phyloP scores from a whole-genome alignment of 805 yeast species.

The Ogataea trehalophila region DNA sequence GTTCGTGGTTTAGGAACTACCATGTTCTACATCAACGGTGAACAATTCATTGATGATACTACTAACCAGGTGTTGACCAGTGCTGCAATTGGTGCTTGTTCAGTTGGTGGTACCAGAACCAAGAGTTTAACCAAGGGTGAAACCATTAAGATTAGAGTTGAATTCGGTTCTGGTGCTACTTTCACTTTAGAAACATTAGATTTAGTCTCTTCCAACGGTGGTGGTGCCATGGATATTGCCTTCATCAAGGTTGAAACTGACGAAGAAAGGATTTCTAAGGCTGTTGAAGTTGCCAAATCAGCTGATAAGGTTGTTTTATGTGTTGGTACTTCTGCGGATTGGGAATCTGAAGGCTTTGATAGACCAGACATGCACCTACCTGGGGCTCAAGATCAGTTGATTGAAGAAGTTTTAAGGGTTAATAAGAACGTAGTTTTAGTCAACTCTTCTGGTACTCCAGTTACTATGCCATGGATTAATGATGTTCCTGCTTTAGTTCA shows the following conservation, averaged over 20 bases:
- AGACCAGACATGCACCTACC: constrained; percentile 35
- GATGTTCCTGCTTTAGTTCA: constrained; percentile 30
- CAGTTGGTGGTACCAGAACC: constrained; percentile 42
- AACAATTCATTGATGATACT: constrained; percentile 51
- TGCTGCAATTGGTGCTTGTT: constrained; percentile 50
- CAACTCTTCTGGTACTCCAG: constrained; percentile 38
- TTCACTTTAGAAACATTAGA: constrained; percentile 3
- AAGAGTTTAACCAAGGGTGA: constrained; percentile 39
- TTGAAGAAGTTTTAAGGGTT: constrained; percentile 29
- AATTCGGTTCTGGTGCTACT: constrained; percentile 49
- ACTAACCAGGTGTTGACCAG: constrained; percentile 46
- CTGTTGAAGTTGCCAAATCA: constrained; percentile 31
- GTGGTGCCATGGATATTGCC: constrained; percentile 19
- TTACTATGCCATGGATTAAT: constrained; percentile 36
- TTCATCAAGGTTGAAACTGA: constrained; percentile 8
- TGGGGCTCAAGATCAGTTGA: constrained; percentile 30
- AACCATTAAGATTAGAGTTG: constrained; percentile 41
- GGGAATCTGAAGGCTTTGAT: constrained; percentile 40
- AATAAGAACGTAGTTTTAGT: constrained; percentile 34
- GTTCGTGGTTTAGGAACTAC: constrained; percentile 51
- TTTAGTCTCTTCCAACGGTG: constrained; percentile 14
- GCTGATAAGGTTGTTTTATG: constrained; percentile 34
- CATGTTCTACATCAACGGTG: constrained; percentile 46
- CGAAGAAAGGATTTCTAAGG: constrained; percentile 16
- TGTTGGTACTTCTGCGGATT: constrained; percentile 35